Evolutionary conservation across 2,329 filamentous ascomycete genomes (phyloP).

Genomic region (Scedosporium apiospermum): DNA sequence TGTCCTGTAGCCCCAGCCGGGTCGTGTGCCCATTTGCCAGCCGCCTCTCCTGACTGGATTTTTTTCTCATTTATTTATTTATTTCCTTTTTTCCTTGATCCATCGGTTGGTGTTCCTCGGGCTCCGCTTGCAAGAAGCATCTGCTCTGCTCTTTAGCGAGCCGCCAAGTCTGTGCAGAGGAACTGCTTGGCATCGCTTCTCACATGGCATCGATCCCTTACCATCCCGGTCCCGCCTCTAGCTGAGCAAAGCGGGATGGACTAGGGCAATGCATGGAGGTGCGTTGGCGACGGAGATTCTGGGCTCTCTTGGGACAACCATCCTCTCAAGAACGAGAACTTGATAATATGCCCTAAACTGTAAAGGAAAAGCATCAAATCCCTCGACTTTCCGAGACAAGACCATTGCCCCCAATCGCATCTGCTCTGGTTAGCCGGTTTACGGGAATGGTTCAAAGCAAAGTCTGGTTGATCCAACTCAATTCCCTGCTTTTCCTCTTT

Average conservation of each 20-base stretch:
- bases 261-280: too few species aligned
- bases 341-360: background rate
- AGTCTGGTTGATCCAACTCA: background rate
- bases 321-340: too few species aligned
- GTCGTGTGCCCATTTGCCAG: background rate
- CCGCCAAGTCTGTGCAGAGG: background rate
- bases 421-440: too few species aligned
- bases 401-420: too few species aligned
- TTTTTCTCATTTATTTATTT: background rate
- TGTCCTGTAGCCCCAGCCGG: background rate
- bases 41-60: background rate
- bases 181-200: background rate
- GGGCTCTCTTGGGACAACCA: too few species aligned
- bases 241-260: background rate
- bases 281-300: too few species aligned
- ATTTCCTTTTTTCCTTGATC: background rate
- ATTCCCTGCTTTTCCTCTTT: background rate
- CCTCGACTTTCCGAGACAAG: too few species aligned
- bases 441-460: too few species aligned
- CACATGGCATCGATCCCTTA: background rate
- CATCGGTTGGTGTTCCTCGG: background rate
- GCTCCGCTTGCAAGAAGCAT: too few species aligned
- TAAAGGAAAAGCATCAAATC: background rate
- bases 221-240: background rate
- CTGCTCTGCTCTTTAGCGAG: background rate